Conservation (phyloP, 305 asterid genomes). For the Euphrasia arctica region DNA sequence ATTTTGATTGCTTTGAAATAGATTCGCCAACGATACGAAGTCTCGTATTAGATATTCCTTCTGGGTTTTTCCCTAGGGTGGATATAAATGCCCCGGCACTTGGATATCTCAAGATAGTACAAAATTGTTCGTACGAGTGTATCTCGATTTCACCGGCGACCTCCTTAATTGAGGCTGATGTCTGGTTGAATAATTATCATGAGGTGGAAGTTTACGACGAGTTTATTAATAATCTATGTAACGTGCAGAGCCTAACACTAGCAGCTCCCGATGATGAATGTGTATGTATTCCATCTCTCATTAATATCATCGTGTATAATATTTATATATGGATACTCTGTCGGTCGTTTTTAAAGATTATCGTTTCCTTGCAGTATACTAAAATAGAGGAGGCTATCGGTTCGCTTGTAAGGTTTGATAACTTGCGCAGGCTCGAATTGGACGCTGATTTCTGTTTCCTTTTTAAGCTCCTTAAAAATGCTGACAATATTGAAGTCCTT, state of each 20-base stretch:
- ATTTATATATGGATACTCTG: too few relatives aligned
- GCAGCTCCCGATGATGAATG: too few relatives aligned
- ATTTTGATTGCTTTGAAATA: background rate
- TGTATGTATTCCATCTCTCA: too few relatives aligned
- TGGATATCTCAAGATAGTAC: slow-evolving; percentile 1
- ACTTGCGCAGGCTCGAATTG: background rate
- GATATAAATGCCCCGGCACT: slow-evolving; percentile 15
- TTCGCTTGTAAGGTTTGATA: background rate
- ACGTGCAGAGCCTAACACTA: background rate
- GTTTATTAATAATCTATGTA: background rate
- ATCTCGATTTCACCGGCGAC: background rate
- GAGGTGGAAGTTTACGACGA: background rate
- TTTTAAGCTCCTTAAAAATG: background rate
- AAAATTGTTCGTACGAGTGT: background rate
- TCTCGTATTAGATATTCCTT: background rate
- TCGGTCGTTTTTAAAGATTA: too few relatives aligned
- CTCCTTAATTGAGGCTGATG: slow-evolving; percentile 14
- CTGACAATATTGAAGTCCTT: background rate
- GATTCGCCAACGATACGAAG: background rate
- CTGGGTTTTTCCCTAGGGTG: background rate
- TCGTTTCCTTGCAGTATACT: background rate
- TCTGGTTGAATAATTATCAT: background rate
- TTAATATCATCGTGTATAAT: too few relatives aligned
- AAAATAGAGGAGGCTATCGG: background rate
- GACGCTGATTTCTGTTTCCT: background rate